phyloP scores from a whole-genome alignment of 208 protist genomes.

The Trypanosoma conorhini region DNA sequence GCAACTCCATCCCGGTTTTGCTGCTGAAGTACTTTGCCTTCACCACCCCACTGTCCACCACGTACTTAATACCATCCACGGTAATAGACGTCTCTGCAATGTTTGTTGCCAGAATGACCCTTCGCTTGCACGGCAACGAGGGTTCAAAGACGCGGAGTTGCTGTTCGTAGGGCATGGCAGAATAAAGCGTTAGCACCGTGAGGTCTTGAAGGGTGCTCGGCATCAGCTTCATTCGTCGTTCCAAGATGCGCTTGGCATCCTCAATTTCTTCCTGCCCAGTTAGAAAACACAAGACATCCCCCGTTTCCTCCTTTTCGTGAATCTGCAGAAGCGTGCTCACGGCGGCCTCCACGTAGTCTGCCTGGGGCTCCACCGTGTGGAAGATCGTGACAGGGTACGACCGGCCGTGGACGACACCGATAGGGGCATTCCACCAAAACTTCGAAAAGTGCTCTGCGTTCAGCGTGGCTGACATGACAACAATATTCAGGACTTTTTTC shows the following conservation, averaged over 20 bases:
- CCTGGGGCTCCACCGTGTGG: conserved; percentile 94
- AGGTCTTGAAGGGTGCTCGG: conserved; percentile 65
- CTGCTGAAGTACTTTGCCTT: conserved; percentile 99
- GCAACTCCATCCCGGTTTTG: conserved; percentile 96
- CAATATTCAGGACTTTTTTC: conserved; percentile 80
- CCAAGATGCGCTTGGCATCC: conserved; percentile 81
- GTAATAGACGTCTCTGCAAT: conserved; percentile 99
- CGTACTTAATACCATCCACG: conserved; percentile 98
- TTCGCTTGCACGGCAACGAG: conserved; percentile 78
- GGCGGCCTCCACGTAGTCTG: conserved; percentile 97
- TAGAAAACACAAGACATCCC: conserved; percentile 99
- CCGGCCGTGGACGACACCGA: conserved; percentile 90
- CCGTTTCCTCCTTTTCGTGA: conserved; percentile 95
- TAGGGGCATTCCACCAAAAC: conserved; percentile 95
- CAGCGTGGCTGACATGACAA: conserved; percentile 98
- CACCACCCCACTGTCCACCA: conserved; percentile 98
- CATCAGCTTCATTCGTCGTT: conserved; percentile 76
- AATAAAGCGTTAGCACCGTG: conserved; percentile 85
- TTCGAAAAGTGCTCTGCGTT: conserved; percentile 95
- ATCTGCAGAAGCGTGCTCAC: conserved; percentile 98
- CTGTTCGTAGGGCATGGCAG: conserved; percentile 97
- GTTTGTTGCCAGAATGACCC: conserved; percentile 98
- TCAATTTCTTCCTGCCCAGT: conserved; percentile 97
- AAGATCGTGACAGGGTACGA: conserved; percentile 92
- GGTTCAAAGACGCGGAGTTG: conserved; percentile 97